Percentiles rank a stretch among this genome's conserved stretches.
These are phyloP conservation scores for Papiliotrema laurentii DNA, from an alignment of 1,284 basidiomycete genomes.

Conservation along the genomic window DNA sequence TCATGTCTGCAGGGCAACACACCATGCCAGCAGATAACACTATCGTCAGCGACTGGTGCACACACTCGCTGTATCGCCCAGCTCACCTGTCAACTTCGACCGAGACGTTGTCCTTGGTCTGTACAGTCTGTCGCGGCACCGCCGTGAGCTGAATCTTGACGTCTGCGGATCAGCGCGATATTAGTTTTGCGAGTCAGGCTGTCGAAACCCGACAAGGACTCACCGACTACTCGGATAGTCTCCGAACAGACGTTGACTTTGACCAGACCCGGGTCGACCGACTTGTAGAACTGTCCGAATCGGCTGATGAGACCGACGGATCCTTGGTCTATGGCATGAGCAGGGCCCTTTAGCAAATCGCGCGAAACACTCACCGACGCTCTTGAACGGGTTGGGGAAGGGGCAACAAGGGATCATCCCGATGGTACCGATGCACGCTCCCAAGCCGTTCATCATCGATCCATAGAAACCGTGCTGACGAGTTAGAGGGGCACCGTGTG, in stretches of 20 bases:
- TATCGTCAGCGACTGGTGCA: too few relatives aligned
- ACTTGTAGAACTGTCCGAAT: slow-evolving; percentile 91
- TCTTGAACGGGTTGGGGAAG: slow-evolving; percentile 53
- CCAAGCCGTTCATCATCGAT: slow-evolving; percentile 62
- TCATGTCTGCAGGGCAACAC: slow-evolving; percentile 12
- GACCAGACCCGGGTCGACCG: slow-evolving; percentile 87
- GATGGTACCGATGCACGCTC: slow-evolving; percentile 49
- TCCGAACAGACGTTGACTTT: slow-evolving; percentile 93
- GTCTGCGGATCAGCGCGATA: too few relatives aligned
- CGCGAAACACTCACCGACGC: slow-evolving; percentile 18
- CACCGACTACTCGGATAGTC: slow-evolving; percentile 60
- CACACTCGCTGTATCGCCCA: too few relatives aligned
- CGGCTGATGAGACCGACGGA: slow-evolving; percentile 67
- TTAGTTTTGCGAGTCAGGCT: too few relatives aligned
- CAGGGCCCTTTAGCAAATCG: not conserved
- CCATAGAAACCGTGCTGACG: slow-evolving; percentile 84
- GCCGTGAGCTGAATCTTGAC: slow-evolving; percentile 90
- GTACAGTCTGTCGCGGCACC: slow-evolving; percentile 75
- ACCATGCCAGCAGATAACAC: slow-evolving; percentile 47
- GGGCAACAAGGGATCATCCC: slow-evolving; percentile 88
- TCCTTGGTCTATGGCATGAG: slow-evolving; percentile 12
- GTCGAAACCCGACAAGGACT: slow-evolving; percentile 7
- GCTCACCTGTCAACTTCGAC: slow-evolving; percentile 41
- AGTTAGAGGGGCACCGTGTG: slow-evolving; percentile 26
- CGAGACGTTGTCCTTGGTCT: slow-evolving; percentile 65